phyloP scores from a whole-genome alignment of 2,329 filamentous ascomycete genomes.

The Hymenoscyphus albidus region DNA sequence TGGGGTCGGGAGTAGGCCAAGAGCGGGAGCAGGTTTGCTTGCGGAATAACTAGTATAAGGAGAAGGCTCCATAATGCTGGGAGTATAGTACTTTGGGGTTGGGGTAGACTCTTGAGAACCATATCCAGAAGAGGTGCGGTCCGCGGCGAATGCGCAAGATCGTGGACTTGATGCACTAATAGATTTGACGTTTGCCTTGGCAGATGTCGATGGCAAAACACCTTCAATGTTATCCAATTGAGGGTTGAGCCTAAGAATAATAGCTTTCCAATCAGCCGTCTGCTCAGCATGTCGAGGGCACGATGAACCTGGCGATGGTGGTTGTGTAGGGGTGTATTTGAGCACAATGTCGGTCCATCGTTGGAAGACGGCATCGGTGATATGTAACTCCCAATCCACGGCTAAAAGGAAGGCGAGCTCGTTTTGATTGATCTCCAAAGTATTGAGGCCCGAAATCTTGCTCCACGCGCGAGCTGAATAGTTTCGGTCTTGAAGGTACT shows the following conservation, averaged over 20 bases:
- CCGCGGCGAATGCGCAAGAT: slow-evolving; percentile 42
- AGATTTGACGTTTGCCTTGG: slow-evolving; percentile 24
- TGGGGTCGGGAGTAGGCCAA: slow-evolving; percentile 56
- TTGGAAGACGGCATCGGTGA: slow-evolving; percentile 82
- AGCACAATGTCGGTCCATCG: slow-evolving; percentile 92
- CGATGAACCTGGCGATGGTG: slow-evolving; percentile 48
- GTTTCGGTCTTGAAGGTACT: slow-evolving; percentile 96
- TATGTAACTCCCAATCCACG: slow-evolving; percentile 92
- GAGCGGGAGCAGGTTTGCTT: slow-evolving; percentile 47
- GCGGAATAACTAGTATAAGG: slow-evolving; percentile 42
- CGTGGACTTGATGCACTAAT: slow-evolving; percentile 21
- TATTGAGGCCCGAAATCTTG: slow-evolving; percentile 95
- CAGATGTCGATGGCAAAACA: slow-evolving; percentile 38
- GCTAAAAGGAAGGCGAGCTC: slow-evolving; percentile 87
- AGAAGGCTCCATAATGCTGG: slow-evolving; percentile 49
- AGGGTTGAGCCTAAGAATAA: slow-evolving; percentile 54
- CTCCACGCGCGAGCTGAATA: slow-evolving; percentile 98
- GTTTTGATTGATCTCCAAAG: slow-evolving; percentile 92
- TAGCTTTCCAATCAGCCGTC: slow-evolving; percentile 50
- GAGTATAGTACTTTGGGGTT: slow-evolving; percentile 42
- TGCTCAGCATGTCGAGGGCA: slow-evolving; percentile 27
- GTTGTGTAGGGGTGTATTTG: slow-evolving; percentile 63
- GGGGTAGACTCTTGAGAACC: slow-evolving; percentile 42
- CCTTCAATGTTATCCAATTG: slow-evolving; percentile 56
- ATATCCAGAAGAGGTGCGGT: slow-evolving; percentile 36